Conservation (phyloP, 768 basidiomycete species). For the Boletus vermiculosoides region DNA sequence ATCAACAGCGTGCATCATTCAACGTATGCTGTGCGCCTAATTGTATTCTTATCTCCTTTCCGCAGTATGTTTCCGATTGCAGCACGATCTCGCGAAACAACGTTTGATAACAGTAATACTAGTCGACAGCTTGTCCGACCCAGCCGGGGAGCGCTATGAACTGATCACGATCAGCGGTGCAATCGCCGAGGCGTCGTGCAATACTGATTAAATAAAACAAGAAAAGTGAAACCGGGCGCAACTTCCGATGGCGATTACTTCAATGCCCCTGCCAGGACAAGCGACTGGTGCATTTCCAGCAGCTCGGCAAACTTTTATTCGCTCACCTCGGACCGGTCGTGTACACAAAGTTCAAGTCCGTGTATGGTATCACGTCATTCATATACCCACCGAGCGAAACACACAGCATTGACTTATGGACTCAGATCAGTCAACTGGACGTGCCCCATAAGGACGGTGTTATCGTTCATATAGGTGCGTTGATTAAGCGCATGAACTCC, state of each 20-base stretch:
- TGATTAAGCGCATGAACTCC: slow-evolving; percentile 22
- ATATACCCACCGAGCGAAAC: slow-evolving; percentile 16
- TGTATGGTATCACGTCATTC: slow-evolving; percentile 31
- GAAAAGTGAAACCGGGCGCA: slow-evolving; percentile 10
- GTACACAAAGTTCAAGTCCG: slow-evolving; percentile 26
- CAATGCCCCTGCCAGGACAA: slow-evolving; percentile 9
- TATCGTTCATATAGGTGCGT: slow-evolving; percentile 20
- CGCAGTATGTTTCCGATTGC: slow-evolving; percentile 15
- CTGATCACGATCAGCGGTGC: slow-evolving; percentile 18
- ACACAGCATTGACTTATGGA: slow-evolving; percentile 19
- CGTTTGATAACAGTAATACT: slow-evolving; percentile 14
- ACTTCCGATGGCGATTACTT: slow-evolving; percentile 16
- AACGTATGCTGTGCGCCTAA: slow-evolving; percentile 19
- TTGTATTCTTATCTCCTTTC: slow-evolving; percentile 27
- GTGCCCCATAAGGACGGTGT: slow-evolving; percentile 19
- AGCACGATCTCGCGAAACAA: slow-evolving; percentile 13
- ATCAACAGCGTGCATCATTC: slow-evolving; percentile 27
- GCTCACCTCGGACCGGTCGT: slow-evolving; percentile 17
- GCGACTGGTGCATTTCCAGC: slow-evolving; percentile 8
- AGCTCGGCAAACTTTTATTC: slow-evolving; percentile 13
- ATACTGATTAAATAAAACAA: neutral
- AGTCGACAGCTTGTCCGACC: slow-evolving; percentile 11
- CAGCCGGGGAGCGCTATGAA: slow-evolving; percentile 11
- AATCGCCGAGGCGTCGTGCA: slow-evolving; percentile 5
- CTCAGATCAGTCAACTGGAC: slow-evolving; percentile 16